Conservation (phyloP, 23 red algal genomes). For the Cyanidioschyzon merolae region DNA sequence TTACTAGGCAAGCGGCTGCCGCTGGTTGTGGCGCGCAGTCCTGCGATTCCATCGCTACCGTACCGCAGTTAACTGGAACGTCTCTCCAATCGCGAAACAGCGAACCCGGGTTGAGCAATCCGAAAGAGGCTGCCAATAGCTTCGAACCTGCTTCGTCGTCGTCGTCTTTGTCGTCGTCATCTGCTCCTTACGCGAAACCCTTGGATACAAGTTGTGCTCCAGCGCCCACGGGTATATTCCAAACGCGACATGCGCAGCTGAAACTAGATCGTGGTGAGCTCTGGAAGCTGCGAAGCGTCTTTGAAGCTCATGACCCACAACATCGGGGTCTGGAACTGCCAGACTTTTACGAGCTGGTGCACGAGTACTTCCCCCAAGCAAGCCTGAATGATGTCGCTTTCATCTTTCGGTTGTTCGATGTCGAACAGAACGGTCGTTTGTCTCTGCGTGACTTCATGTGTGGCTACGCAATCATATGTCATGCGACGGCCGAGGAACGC, state of each 20-base stretch:
- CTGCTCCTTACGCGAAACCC: too few relatives aligned
- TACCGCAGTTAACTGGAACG: too few relatives aligned
- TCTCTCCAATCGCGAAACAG: too few relatives aligned
- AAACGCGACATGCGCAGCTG: neutral
- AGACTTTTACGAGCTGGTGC: slow-evolving; percentile 22
- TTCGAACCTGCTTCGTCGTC: too few relatives aligned
- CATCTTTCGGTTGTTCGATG: slow-evolving; percentile 57
- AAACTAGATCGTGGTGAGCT: neutral
- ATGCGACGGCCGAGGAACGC: slow-evolving; percentile 40
- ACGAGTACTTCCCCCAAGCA: slow-evolving; percentile 33
- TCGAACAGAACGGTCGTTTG: slow-evolving; percentile 28
- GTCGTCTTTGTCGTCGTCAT: too few relatives aligned
- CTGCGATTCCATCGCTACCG: too few relatives aligned
- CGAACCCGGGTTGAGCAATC: too few relatives aligned
- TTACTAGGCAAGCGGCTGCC: too few relatives aligned
- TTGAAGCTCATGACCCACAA: neutral
- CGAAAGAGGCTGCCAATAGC: too few relatives aligned
- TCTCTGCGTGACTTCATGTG: slow-evolving; percentile 62
- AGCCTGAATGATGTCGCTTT: slow-evolving; percentile 33
- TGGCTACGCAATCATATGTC: slow-evolving; percentile 43
- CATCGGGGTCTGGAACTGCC: neutral
- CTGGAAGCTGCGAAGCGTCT: neutral
- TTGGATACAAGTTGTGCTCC: too few relatives aligned
- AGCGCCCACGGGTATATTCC: too few relatives aligned
- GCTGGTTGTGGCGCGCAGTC: too few relatives aligned